phyloP scores from a whole-genome alignment of 129 eudicot genomes.

The Daucus carota region DNA sequence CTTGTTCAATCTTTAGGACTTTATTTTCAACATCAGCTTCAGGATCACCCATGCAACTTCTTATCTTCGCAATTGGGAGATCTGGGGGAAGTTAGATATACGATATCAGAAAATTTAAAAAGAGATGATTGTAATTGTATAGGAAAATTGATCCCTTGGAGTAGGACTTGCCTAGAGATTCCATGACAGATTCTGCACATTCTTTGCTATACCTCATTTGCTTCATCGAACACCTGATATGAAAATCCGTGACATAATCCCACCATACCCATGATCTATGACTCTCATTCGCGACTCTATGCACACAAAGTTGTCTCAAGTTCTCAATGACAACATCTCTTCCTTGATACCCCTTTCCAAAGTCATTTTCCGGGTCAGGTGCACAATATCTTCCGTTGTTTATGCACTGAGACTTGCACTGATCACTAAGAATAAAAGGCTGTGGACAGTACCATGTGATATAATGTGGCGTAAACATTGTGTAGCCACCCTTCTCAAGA shows the following conservation, averaged over 20 bases:
- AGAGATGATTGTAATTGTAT: not conserved
- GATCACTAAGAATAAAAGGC: conserved; percentile 57
- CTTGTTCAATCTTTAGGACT: conserved; percentile 84
- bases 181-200: conserved; percentile 84
- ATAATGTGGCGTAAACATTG: conserved; percentile 84
- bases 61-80: conserved; percentile 64
- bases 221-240: conserved; percentile 94
- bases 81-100: conserved; percentile 24
- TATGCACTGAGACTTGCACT: conserved; percentile 87
- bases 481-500: conserved; percentile 78
- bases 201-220: conserved; percentile 62
- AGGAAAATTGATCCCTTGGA: not conserved
- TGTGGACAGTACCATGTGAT: conserved; percentile 95
- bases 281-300: conserved; percentile 71
- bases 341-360: conserved; percentile 78
- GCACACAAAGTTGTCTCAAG: conserved; percentile 91
- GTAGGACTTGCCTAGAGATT: conserved; percentile 59
- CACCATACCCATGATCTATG: conserved; percentile 96
- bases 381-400: conserved; percentile 93
- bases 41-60: conserved; percentile 85
- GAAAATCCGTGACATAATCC: conserved; percentile 98
- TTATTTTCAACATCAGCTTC: conserved; percentile 85
- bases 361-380: conserved; percentile 93
- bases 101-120: not conserved
- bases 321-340: conserved; percentile 92